Base-by-base conservation (phyloP, 1,284 basidiomycete species). In the Tylopilus sp. region DNA sequence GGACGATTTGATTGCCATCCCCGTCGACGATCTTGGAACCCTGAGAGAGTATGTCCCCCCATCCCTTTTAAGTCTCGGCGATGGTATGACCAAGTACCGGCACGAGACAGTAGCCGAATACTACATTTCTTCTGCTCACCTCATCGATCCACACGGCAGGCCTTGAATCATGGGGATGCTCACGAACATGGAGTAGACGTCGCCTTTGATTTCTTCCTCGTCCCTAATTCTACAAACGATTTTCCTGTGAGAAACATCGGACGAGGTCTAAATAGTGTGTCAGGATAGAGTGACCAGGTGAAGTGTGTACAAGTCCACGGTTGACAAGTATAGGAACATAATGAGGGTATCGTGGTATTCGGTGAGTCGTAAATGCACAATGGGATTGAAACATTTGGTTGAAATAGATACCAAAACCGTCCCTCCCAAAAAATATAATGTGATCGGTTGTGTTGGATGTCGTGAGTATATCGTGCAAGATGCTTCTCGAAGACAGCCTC, bases 21-120 rank as follows among this genome's bases (percentile, higher is more conserved):
- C 74, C 76, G 62, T 85, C 77, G 49, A 86, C 76, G 56, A 86
- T 74, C 59, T 79, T 82, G 9, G 76, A n/a, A 82, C 24, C 81
- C 82, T 37, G 71, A 73, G 15, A 86, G n/a, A n/a, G n/a, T n/a
- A n/a, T n/a, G n/a, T n/a, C n/a, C n/a, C n/a, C n/a, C n/a, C n/a
- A n/a, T n/a, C n/a, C n/a, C n/a, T n/a, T n/a, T 40, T 24, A 17
- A n/a, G 22, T 46, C 20, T 26, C 35, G 36, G 51, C 25, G 40
- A n/a, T 36, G 35, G 46, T 47, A 49, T 14, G 32, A 17, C 22
- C 56, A 25, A 3, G n/a, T n/a, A n/a, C n/a, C 22, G 17, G 17
- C 33, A 42, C 31, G 40, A 17, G 33, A 43, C 14, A 41, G 35
- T 29, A 25, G 32, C 59, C 56, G 59, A 56, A n/a, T n/a, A n/a